Base-by-base conservation (phyloP, 495 filamentous ascomycete genomes). In the Podospora pseudocomata region DNA sequence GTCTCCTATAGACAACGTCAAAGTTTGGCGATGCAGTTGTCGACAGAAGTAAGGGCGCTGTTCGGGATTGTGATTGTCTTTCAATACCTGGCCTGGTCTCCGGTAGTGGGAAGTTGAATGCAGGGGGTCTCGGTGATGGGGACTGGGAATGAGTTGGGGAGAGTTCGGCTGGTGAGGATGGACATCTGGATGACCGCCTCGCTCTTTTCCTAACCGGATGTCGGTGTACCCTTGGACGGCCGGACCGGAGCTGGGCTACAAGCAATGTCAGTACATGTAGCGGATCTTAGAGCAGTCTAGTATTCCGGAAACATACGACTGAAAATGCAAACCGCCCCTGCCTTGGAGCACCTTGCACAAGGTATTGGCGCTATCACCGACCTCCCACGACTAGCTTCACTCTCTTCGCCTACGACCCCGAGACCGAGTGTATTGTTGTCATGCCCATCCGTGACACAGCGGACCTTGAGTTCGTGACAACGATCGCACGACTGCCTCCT, bases 401-500 rank as follows among this genome's bases (percentile, higher is more conserved):
- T 65, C 34, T 63, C 63, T 19, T 71, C 69, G 0, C 54, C 65
- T 16, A 68, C 60, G 9, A 65, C 67, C n/a, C 69, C 67, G 0
- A 66, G 67, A 1, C 4, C 44, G 0, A 49, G 13, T 59, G 65
- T 60, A 23, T 62, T 32, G 4, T 58, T 65, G 16, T 74, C 56
- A 2, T 54, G 53, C 0, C 65, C 67, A 55, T 71, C 65, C 27
- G 69, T 71, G 32, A 71, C 61, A 53, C 72, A 74, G 30, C 72
- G 72, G 23, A 74, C 72, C 63, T 74, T 74, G 56, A 71, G 72
- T 55, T 71, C 70, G 23, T 74, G 72, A 32, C 72, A 74, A 3
- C 72, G 72, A 53, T 74, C 72, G 60, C 72, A 74, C 3, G 72
- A 74, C 64, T 74, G 72, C 54, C 72, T 66, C 2, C 72, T 67